Percentiles rank a stretch among this genome's conserved stretches.
Evolutionary conservation across 805 yeast genomes (phyloP).

Genomic region (Starmerella geochares): DNA sequence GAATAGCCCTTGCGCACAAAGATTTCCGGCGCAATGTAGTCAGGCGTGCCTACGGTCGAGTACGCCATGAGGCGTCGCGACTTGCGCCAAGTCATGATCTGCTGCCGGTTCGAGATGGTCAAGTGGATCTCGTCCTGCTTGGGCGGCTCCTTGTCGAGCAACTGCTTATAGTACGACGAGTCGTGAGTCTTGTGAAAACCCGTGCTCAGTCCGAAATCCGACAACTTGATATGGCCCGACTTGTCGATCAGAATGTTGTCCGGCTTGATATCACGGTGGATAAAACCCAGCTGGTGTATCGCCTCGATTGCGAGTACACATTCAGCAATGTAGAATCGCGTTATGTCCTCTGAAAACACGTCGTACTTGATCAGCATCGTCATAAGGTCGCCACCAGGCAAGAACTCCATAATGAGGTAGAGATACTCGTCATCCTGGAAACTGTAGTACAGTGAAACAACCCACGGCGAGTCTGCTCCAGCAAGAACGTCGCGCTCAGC

Average conservation of each 20-base stretch:
- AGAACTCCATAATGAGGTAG: constrained; percentile 70
- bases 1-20: constrained; percentile 90
- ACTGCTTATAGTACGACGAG: constrained; percentile 70
- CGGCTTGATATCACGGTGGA: constrained; percentile 95
- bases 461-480: constrained; percentile 81
- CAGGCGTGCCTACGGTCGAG: constrained; percentile 94
- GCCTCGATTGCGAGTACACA: constrained; percentile 93
- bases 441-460: constrained; percentile 68
- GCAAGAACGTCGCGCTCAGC: constrained; percentile 95
- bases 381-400: constrained; percentile 83
- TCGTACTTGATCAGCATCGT: constrained; percentile 94
- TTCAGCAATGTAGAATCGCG: constrained; percentile 87
- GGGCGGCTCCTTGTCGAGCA: constrained; percentile 53
- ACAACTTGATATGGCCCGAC: constrained; percentile 55
- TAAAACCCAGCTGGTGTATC: constrained; percentile 82
- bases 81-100: constrained; percentile 93
- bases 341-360: constrained; percentile 81
- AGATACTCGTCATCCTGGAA: constrained; percentile 69
- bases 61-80: constrained; percentile 87
- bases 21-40: constrained; percentile 91
- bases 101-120: constrained; percentile 90
- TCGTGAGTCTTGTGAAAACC: constrained; percentile 95
- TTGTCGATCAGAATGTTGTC: constrained; percentile 86
- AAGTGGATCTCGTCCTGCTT: constrained; percentile 72
- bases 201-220: constrained; percentile 73